These are phyloP conservation scores for Colletotrichum sp. DNA, from an alignment of 2,329 filamentous ascomycete species.

Conservation along the genomic window DNA sequence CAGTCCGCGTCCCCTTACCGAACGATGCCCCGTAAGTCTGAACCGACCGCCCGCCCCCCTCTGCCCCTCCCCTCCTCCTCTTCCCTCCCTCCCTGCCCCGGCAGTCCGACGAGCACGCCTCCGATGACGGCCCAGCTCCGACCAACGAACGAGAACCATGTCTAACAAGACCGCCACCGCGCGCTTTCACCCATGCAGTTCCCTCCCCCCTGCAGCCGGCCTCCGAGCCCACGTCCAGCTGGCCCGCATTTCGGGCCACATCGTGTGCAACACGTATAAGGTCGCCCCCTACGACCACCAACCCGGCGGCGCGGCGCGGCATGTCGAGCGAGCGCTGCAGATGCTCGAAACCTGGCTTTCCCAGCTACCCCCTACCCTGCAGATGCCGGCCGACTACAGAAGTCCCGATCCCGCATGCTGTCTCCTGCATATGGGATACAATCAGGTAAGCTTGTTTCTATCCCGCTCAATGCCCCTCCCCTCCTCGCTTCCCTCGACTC, in stretches of 20 bases:
- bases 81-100: background rate
- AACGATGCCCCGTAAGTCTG: slow-evolving; percentile 43
- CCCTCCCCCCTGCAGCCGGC: slow-evolving; percentile 47
- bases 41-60: background rate
- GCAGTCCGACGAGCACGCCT: background rate
- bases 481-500: slow-evolving; percentile 31
- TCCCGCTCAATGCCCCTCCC: background rate
- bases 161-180: background rate
- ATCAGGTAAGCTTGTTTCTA: slow-evolving; percentile 28
- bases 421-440: slow-evolving; percentile 54
- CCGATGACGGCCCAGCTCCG: background rate
- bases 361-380: slow-evolving; percentile 41
- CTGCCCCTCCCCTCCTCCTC: background rate
- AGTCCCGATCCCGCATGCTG: slow-evolving; percentile 47
- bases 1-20: slow-evolving; percentile 48
- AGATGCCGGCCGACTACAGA: slow-evolving; percentile 37
- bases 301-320: slow-evolving; percentile 29
- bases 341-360: slow-evolving; percentile 48
- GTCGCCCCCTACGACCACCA: slow-evolving; percentile 36
- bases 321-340: slow-evolving; percentile 43
- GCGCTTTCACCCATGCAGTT: slow-evolving; percentile 30
- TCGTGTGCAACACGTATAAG: slow-evolving; percentile 52
- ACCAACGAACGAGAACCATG: background rate
- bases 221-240: slow-evolving; percentile 52
- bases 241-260: slow-evolving; percentile 51